Conservation (phyloP, 2,329 filamentous ascomycete species). For the Raffaelea albimanens region DNA sequence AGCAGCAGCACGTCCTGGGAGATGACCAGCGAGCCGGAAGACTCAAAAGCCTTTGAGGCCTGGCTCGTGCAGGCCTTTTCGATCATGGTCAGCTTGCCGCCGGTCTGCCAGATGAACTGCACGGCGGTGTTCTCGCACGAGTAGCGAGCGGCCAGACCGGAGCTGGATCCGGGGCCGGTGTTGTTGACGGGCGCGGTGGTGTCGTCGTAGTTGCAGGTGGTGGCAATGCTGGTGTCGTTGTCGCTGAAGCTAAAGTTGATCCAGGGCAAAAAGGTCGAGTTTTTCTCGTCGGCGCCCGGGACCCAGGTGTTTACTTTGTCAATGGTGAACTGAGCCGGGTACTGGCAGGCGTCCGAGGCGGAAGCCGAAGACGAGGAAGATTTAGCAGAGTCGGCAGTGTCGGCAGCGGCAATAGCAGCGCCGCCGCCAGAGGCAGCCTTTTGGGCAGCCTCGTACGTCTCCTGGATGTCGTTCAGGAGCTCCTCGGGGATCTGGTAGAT, state of each 20-base stretch:
- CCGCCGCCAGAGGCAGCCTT: not conserved
- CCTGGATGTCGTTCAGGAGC: constrained; percentile 3
- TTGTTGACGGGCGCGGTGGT: constrained; percentile 27
- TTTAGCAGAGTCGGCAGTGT: too few relatives aligned
- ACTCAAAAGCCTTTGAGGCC: constrained; percentile 9
- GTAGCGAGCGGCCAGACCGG: constrained; percentile 26
- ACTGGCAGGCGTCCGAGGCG: constrained; percentile 20
- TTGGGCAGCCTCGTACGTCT: constrained; percentile 1
- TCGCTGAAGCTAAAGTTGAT: constrained; percentile 33
- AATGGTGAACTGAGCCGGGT: constrained; percentile 30
- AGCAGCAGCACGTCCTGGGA: too few relatives aligned
- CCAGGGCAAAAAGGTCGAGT: too few relatives aligned
- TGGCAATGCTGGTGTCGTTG: constrained; percentile 27
- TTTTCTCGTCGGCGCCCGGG: constrained; percentile 22
- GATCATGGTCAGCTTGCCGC: constrained; percentile 28
- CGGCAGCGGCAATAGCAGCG: not conserved
- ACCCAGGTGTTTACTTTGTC: constrained; percentile 23
- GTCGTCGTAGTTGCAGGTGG: constrained; percentile 33
- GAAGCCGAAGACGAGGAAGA: too few relatives aligned
- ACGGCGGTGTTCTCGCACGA: constrained; percentile 30
- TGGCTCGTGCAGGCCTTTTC: constrained; percentile 32
- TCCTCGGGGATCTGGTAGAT: constrained; percentile 10
- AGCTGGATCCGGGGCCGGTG: constrained; percentile 9
- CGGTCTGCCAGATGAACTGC: constrained; percentile 32
- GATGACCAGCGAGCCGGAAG: constrained; percentile 9